Conservation (phyloP, 1,284 basidiomycete genomes). For the Grifola frondosa region DNA sequence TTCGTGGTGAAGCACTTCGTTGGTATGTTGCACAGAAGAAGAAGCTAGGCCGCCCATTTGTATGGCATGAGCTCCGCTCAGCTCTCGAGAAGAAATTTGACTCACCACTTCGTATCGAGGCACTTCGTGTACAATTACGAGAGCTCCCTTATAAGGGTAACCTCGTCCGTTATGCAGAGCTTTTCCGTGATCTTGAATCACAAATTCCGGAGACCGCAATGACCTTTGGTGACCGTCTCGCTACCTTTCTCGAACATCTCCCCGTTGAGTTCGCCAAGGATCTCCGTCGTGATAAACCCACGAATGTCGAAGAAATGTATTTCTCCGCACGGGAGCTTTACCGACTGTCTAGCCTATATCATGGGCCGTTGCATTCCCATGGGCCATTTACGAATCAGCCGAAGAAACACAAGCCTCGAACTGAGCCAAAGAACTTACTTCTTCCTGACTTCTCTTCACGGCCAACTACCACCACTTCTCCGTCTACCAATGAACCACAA, state of each 20-base stretch:
- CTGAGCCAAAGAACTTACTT: no score
- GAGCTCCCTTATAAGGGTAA: conserved; percentile 5
- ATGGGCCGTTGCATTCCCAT: no score
- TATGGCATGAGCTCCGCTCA: conserved; percentile 1
- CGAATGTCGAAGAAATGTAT: conserved; percentile 4
- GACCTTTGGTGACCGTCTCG: conserved; percentile 3
- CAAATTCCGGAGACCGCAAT: conserved; percentile 4
- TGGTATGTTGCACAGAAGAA: conserved; percentile 10
- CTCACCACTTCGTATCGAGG: conserved; percentile 3
- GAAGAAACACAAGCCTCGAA: no score
- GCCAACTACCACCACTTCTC: no score
- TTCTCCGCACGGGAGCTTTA: conserved; percentile 1
- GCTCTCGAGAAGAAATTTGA: conserved; percentile 3
- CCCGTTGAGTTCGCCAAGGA: neutral
- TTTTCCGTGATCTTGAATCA: conserved; percentile 4
- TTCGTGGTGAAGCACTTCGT: neutral
- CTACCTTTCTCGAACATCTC: conserved; percentile 3
- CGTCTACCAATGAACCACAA: no score
- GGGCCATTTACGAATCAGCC: no score
- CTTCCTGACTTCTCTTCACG: no score
- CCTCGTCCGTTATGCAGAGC: neutral
- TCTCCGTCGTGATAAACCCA: conserved; percentile 3
- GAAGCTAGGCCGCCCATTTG: neutral
- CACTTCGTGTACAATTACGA: conserved; percentile 1
- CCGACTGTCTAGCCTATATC: neutral